phyloP scores from a whole-genome alignment of 306 rosid genomes.

The Malus sylvestris region DNA sequence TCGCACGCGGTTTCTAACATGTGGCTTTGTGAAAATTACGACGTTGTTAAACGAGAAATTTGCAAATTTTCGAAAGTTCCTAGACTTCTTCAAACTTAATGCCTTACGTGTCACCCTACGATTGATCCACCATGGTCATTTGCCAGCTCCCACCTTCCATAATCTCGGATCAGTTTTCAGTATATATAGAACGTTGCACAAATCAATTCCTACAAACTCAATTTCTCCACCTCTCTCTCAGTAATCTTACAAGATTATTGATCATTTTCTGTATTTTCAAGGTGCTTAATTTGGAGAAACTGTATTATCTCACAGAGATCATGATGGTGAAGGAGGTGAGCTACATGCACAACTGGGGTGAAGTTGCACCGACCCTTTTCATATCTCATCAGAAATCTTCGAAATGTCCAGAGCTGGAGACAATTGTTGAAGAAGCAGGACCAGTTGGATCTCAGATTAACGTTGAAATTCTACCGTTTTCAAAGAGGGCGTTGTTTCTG shows the following conservation, averaged over 20 bases:
- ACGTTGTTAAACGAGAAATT: not conserved
- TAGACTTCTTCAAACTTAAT: slow-evolving; percentile 1
- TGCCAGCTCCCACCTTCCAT: not conserved
- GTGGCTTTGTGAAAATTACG: not conserved
- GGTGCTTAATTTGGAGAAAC: not conserved
- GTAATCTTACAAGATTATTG: not conserved
- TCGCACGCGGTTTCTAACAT: not conserved
- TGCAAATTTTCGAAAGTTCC: not conserved
- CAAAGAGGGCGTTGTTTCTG: slow-evolving; percentile 44
- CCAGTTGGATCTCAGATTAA: not conserved
- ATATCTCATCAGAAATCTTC: slow-evolving; percentile 22
- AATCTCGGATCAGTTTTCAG: not conserved
- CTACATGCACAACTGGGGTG: slow-evolving; percentile 31
- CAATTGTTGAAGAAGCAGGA: slow-evolving; percentile 55
- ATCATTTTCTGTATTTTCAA: not conserved
- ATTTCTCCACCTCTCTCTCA: not conserved
- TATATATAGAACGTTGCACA: not conserved
- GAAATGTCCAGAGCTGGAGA: slow-evolving; percentile 40
- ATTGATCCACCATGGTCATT: not conserved
- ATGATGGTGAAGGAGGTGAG: slow-evolving; percentile 40
- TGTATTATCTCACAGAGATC: too few relatives aligned
- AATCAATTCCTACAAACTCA: not conserved
- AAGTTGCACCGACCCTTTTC: slow-evolving; percentile 51
- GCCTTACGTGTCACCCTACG: not conserved
- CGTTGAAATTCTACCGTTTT: not conserved